Percentiles rank a stretch among this genome's conserved stretches.
Conservation (phyloP, 1,139 yeast species). For the Candida albicans region DNA sequence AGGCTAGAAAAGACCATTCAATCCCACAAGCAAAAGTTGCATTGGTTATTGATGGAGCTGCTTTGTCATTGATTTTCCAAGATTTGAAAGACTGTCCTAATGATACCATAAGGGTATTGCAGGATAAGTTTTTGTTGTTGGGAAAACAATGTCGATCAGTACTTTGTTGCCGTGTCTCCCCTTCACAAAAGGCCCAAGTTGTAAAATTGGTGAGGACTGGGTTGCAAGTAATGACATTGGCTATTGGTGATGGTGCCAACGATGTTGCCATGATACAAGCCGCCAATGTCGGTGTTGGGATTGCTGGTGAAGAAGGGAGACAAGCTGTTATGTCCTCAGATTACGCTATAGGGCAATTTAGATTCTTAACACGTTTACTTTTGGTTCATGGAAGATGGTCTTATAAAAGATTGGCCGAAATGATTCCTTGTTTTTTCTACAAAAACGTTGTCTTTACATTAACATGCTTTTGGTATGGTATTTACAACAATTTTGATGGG, state of each 20-base stretch:
- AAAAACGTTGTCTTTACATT: constrained; percentile 61
- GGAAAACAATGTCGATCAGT: constrained; percentile 64
- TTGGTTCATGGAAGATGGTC: constrained; percentile 69
- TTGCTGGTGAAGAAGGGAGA: constrained; percentile 69
- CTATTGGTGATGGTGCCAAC: constrained; percentile 69
- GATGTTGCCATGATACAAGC: constrained; percentile 72
- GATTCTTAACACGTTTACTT: constrained; percentile 53
- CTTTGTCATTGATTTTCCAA: constrained; percentile 45
- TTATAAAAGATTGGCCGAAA: constrained; percentile 59
- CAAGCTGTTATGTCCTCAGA: constrained; percentile 70
- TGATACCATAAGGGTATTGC: constrained; percentile 19
- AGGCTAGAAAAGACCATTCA: constrained; percentile 49
- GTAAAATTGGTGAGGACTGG: constrained; percentile 52
- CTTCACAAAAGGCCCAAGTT: constrained; percentile 61
- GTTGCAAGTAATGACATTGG: constrained; percentile 60
- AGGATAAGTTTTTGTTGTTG: constrained; percentile 49
- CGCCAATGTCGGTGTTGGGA: constrained; percentile 65
- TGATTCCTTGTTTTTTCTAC: constrained; percentile 66
- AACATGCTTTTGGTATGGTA: constrained; percentile 63
- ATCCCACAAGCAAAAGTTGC: constrained; percentile 51
- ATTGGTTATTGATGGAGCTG: constrained; percentile 57
- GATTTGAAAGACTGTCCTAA: constrained; percentile 20
- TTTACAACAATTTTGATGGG: constrained; percentile 59
- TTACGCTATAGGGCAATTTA: constrained; percentile 64
- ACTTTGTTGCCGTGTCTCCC: constrained; percentile 65